These are phyloP conservation scores for Fomes fomentarius DNA, from an alignment of 1,284 basidiomycete genomes.

Conservation along the genomic window DNA sequence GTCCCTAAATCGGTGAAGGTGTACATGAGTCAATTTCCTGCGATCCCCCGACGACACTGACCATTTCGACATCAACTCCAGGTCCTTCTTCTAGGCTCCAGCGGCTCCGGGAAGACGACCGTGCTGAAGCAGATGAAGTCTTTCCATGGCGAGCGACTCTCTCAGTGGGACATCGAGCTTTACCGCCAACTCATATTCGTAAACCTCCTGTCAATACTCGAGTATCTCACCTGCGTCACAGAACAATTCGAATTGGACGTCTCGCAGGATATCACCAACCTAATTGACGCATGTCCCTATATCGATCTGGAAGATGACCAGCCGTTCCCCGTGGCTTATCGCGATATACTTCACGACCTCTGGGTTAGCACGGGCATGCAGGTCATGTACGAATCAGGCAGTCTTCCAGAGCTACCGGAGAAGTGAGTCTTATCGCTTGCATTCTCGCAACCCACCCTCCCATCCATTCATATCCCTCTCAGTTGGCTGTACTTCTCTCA, in stretches of 20 bases:
- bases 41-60: no score
- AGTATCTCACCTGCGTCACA: slow-evolving; percentile 85
- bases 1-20: no score
- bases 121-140: slow-evolving; percentile 93
- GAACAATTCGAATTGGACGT: slow-evolving; percentile 67
- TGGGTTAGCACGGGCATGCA: slow-evolving; percentile 83
- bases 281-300: no score
- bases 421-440: slow-evolving; percentile 54
- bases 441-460: no score
- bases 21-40: no score
- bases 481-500: slow-evolving; percentile 77
- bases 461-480: no score
- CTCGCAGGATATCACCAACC: no score
- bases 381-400: slow-evolving; percentile 69
- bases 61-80: no score
- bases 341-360: slow-evolving; percentile 66
- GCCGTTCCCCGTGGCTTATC: slow-evolving; percentile 69
- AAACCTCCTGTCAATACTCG: slow-evolving; percentile 88
- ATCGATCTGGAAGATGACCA: slow-evolving; percentile 69
- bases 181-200: slow-evolving; percentile 89
- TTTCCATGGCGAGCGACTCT: slow-evolving; percentile 81
- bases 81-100: slow-evolving; percentile 88
- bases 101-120: slow-evolving; percentile 93
- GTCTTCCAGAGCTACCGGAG: slow-evolving; percentile 84
- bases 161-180: slow-evolving; percentile 72